Conservation (phyloP, 306 rosid species). For the Begonia loranthoides region DNA sequence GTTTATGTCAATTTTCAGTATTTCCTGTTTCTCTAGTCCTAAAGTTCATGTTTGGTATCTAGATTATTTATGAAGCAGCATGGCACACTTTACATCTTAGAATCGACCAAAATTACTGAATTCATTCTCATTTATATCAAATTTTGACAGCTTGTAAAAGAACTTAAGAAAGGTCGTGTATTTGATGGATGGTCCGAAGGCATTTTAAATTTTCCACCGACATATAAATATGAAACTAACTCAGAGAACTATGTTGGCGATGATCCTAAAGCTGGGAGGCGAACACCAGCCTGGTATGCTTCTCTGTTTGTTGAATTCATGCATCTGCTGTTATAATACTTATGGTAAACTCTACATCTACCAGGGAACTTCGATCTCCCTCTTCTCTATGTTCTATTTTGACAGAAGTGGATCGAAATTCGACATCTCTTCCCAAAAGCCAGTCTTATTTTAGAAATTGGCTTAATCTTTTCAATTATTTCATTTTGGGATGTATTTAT, state of each 20-base stretch:
- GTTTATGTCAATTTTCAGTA: too few species aligned
- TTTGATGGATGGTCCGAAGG: slow-evolving; percentile 98
- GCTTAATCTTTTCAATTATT: too few species aligned
- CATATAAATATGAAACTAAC: slow-evolving; percentile 74
- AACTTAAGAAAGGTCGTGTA: slow-evolving; percentile 46
- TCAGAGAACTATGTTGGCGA: slow-evolving; percentile 74
- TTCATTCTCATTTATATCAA: slow-evolving; percentile 16
- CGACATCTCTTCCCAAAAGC: too few species aligned
- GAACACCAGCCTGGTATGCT: slow-evolving; percentile 88
- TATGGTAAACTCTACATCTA: too few species aligned
- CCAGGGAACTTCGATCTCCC: too few species aligned
- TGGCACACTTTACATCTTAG: too few species aligned
- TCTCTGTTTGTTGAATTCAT: slow-evolving; percentile 4
- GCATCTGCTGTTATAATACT: too few species aligned
- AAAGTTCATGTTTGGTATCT: background rate
- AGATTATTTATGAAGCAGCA: background rate
- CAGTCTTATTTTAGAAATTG: too few species aligned
- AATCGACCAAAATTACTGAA: background rate
- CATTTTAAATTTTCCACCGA: slow-evolving; percentile 62
- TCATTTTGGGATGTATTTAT: too few species aligned
- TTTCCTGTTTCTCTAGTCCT: background rate
- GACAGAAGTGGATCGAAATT: too few species aligned
- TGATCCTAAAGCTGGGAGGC: slow-evolving; percentile 63
- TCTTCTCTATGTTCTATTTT: too few species aligned
- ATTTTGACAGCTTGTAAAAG: slow-evolving; percentile 53